These are phyloP conservation scores for Podospora comata DNA, from an alignment of 495 filamentous ascomycete genomes.

Conservation along the genomic window DNA sequence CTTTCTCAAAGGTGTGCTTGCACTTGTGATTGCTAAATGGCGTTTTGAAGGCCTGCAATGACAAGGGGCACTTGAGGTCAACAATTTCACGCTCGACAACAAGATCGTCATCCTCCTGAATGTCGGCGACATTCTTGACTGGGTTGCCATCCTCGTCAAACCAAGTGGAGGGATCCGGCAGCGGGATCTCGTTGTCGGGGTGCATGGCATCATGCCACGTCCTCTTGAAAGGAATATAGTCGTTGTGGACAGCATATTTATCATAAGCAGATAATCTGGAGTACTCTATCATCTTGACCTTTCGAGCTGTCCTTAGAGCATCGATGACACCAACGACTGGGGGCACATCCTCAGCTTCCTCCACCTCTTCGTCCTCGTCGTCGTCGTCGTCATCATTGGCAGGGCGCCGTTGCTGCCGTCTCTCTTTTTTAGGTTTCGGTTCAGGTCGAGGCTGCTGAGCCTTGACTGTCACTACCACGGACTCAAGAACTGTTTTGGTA, in stretches of 20 bases:
- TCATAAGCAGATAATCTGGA: conserved; percentile 37
- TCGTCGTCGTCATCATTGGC: conserved; percentile 25
- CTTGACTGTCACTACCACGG: conserved; percentile 48
- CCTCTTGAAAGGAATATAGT: conserved; percentile 74
- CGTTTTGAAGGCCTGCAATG: conserved; percentile 66
- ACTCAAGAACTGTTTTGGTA: conserved; percentile 37
- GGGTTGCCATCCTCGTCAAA: conserved; percentile 56
- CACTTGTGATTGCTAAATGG: conserved; percentile 75
- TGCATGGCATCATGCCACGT: conserved; percentile 74
- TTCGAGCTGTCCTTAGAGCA: conserved; percentile 37
- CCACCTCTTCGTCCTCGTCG: conserved; percentile 24
- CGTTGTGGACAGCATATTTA: conserved; percentile 72
- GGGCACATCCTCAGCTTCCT: conserved; percentile 21
- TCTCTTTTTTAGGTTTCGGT: conserved; percentile 20
- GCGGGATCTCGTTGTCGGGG: conserved; percentile 57
- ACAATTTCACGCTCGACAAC: conserved; percentile 65
- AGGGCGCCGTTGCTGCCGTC: conserved; percentile 20
- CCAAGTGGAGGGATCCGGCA: conserved; percentile 71
- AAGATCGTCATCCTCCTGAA: conserved; percentile 62
- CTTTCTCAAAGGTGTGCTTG: conserved; percentile 77
- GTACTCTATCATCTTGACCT: conserved; percentile 40
- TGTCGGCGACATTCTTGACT: conserved; percentile 28
- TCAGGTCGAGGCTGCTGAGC: conserved; percentile 37
- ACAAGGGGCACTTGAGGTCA: conserved; percentile 78
- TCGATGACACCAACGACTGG: conserved; percentile 30